Evolutionary conservation across 768 basidiomycete genomes (phyloP), one percentile per base, ranked within the genome.

Genomic region (Clitopilus hobsonii): DNA sequence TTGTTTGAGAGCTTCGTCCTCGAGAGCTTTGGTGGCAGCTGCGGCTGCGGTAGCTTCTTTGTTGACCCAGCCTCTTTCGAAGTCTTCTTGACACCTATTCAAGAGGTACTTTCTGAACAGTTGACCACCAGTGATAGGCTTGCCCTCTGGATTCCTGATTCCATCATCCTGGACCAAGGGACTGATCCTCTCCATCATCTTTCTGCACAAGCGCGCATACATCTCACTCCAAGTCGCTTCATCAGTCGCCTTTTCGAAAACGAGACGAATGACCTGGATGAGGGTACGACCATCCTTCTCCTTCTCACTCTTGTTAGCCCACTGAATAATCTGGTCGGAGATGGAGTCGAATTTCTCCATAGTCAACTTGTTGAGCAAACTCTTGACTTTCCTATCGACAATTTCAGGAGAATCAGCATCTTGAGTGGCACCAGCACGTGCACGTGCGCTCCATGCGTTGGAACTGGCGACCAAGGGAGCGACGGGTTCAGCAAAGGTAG

Each of bases 221-320:
- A 98, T 98, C 76, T 92, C 89, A 1, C 92, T 95, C 89, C 92
- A 95, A 7, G 86, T 84, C 38, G 92, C 92, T 69, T 97, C 95
- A 69, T 97, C 94, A 6, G 92, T 97, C 8, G 94, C 95, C 78
- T 95, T 97, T 71, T 97, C 96, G 69, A 97, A 98, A 27, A 98
- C 91, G 52, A 97, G 86, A 55, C 88, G 85, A 70, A 97, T 98
- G 67, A 98, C 96, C 63, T 94, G 91, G 62, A 96, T 96, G 57
- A 98, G 84, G 3, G 94, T 96, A 60, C 89, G 84, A 2, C 94
- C 94, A 65, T 98, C 93, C 67, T 85, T 90, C 79, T 98, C 94
- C 64, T 88, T 82, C 75, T 88, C 86, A 3, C 89, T 91, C 74
- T 84, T 91, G 81, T 98, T 96, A 26, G 94, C 95, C 92, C 94